Evolutionary conservation across 192 early-diverging fungal species (phyloP), one percentile per base, ranked within the genome.

Genomic region (Kappamyces sp.): DNA sequence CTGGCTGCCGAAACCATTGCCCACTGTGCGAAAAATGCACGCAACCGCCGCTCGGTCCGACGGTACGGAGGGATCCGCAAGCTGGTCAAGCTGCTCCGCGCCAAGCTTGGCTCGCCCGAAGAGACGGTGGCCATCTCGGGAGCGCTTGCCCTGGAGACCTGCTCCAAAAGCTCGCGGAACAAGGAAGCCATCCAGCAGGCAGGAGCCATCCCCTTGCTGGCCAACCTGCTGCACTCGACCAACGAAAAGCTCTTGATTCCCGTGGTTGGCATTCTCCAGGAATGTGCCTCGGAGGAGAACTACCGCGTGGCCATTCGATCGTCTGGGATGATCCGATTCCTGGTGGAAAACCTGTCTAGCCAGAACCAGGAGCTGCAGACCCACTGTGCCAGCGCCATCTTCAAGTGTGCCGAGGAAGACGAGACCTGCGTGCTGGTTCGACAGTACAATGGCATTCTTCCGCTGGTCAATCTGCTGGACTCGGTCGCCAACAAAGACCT

Each of bases 351-450:
- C 47, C 63, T 84, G 36, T 65, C 81, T 3, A 75, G 74, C 58
- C 71, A 72, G 35, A 84, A 84, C 58, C 66, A 84, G 58, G 76
- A 78, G 49, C 62, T 84, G 47, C 80, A 84, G 57, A 77, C 78
- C 9, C 78, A 84, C 62, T 83, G 72, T 49, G 83, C 83, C 7
- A 75, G 72, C 50, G 78, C 83, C 7, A 84, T 84, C 46, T 84
- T 84, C 60, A 84, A 84, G 55, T 84, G 83, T 50, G 83, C 83
- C 35, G 83, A 84, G 68, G 80, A 84, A 57, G 82, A 79, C 39
- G 83, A 82, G 52, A 84, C 80, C 2, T 61, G 83, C 12, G 70
- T 55, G 1, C 64, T 84, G 15, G 83, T 84, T 6, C 60, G 79
- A 8, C 60, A 78, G 42, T 81, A 74, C 43, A 68, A 74, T 36